These are phyloP conservation scores for Trematosphaeria pertusa DNA, from an alignment of 2,329 filamentous ascomycete species.

Conservation along the genomic window DNA sequence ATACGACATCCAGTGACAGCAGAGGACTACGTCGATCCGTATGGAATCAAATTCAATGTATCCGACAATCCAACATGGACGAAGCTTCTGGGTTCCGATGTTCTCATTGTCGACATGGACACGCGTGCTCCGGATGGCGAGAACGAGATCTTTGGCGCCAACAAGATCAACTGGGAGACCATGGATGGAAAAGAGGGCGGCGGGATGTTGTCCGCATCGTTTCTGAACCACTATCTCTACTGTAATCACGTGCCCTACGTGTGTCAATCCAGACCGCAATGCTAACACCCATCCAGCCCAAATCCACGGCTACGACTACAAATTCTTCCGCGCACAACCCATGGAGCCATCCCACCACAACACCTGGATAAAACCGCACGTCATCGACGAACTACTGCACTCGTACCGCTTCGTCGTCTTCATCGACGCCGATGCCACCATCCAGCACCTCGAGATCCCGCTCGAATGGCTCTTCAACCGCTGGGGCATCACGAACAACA, in stretches of 20 bases:
- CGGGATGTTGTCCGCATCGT: slow-evolving; percentile 45
- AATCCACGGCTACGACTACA: slow-evolving; percentile 55
- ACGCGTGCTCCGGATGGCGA: slow-evolving; percentile 29
- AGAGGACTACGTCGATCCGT: slow-evolving; percentile 1
- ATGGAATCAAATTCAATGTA: slow-evolving; percentile 4
- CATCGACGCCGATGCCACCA: slow-evolving; percentile 55
- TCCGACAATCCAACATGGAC: slow-evolving; percentile 19
- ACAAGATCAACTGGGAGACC: slow-evolving; percentile 28
- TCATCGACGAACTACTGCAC: slow-evolving; percentile 49
- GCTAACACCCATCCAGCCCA: slow-evolving; percentile 21
- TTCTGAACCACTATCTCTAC: slow-evolving; percentile 52
- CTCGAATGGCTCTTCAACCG: slow-evolving; percentile 59
- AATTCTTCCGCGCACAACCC: slow-evolving; percentile 45
- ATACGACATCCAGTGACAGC: slow-evolving; percentile 1
- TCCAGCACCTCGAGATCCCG: slow-evolving; percentile 53
- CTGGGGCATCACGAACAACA: slow-evolving; percentile 52
- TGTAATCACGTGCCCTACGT: no score
- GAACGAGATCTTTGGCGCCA: slow-evolving; percentile 30
- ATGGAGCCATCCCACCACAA: slow-evolving; percentile 37
- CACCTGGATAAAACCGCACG: slow-evolving; percentile 54
- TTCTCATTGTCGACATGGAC: slow-evolving; percentile 43
- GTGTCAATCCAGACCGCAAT: background rate
- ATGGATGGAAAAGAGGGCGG: slow-evolving; percentile 27
- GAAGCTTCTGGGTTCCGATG: slow-evolving; percentile 26
- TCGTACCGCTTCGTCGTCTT: slow-evolving; percentile 54